Evolutionary conservation across 345 rosid species (phyloP).

Genomic region (Excoecaria agallocha): DNA sequence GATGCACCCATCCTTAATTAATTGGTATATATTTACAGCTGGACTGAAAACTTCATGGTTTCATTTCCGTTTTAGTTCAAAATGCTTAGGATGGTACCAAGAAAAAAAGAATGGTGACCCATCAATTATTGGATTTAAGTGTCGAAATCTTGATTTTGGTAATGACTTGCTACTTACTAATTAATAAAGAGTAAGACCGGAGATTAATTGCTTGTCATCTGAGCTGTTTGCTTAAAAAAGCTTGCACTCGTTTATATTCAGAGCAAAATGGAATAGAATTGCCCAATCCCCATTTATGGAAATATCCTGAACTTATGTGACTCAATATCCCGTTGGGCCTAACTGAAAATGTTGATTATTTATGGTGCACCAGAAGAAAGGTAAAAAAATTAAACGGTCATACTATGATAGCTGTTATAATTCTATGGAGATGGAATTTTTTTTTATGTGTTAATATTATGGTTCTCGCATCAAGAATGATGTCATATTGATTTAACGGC

Average conservation of each 20-base stretch:
- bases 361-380: no score
- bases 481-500: no score
- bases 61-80: background rate
- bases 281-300: background rate
- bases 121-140: slow-evolving; percentile 11
- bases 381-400: no score
- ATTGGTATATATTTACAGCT: background rate
- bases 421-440: no score
- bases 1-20: background rate
- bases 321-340: background rate
- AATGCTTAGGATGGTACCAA: slow-evolving; percentile 2
- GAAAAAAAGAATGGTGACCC: background rate
- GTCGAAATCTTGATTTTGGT: slow-evolving; percentile 6
- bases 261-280: background rate
- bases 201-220: slow-evolving; percentile 6
- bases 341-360: background rate
- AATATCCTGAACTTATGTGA: background rate
- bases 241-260: background rate
- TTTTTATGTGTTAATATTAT: background rate
- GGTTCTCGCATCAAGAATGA: no score
- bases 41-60: background rate
- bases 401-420: no score
- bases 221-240: background rate
- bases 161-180: background rate
- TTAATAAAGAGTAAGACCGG: background rate